These are phyloP conservation scores for Lachancea lanzarotensis DNA, from an alignment of 805 yeast species.

Conservation along the genomic window DNA sequence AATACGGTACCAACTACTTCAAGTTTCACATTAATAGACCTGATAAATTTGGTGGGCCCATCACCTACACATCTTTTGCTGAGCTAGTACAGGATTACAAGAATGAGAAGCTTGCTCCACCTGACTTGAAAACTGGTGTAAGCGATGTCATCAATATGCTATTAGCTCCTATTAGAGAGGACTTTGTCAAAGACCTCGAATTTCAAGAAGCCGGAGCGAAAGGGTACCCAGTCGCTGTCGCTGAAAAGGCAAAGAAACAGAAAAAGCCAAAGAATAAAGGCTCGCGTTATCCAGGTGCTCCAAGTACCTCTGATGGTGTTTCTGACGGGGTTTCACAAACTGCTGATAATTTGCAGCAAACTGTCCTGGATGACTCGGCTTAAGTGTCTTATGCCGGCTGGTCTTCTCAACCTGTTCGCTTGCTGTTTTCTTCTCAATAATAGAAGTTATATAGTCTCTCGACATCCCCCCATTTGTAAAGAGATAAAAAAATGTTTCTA, in stretches of 20 bases:
- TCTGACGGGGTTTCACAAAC: slow-evolving; percentile 19
- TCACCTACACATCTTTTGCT: slow-evolving; percentile 61
- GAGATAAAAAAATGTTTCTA: neutral
- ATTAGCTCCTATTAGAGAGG: slow-evolving; percentile 78
- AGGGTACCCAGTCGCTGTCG: slow-evolving; percentile 78
- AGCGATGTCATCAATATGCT: slow-evolving; percentile 75
- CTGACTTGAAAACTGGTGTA: slow-evolving; percentile 90
- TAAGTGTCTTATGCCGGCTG: neutral
- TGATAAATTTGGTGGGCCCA: slow-evolving; percentile 94
- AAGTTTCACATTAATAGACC: slow-evolving; percentile 79
- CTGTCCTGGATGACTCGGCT: slow-evolving; percentile 6
- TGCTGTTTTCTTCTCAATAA: neutral
- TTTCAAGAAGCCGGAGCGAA: slow-evolving; percentile 66
- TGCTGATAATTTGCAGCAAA: slow-evolving; percentile 24
- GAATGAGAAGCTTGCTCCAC: slow-evolving; percentile 74
- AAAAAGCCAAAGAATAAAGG: slow-evolving; percentile 86
- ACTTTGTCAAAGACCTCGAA: slow-evolving; percentile 52
- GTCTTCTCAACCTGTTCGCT: neutral
- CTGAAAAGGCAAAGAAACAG: slow-evolving; percentile 55
- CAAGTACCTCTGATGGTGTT: slow-evolving; percentile 12
- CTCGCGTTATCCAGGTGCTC: slow-evolving; percentile 74
- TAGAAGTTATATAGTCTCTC: neutral
- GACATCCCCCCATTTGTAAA: neutral
- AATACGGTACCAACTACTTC: slow-evolving; percentile 51
- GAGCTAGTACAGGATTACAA: slow-evolving; percentile 67